Evolutionary conservation across 2,329 filamentous ascomycete genomes (phyloP), one percentile per base, ranked within the genome.

Genomic region (Colletotrichum euphorbiae): DNA sequence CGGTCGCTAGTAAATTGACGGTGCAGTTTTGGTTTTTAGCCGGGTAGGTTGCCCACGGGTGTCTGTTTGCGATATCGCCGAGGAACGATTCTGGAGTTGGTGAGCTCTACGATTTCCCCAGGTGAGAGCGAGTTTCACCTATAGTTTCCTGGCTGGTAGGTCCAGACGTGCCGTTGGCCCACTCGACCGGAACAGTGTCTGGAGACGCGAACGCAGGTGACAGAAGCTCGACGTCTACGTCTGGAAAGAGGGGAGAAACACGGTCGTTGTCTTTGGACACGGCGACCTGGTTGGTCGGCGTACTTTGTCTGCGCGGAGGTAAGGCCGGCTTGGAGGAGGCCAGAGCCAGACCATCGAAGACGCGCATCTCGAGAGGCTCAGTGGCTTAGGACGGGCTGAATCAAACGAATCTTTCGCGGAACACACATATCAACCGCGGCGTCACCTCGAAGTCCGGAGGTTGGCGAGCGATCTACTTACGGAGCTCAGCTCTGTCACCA

Each of bases 131-230:
- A 28, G 21, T 6, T 43, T 15, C 13, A 64, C 54, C 54, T 15
- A 67, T 7, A 3, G 59, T 58, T 2, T 19, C 51, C 70, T 64
- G 75, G 61, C 52, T n/a, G 0, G 75, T 76, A 7, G 75, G 75
- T 1, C 75, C 75, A 11, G 65, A 70, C 0, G 74, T 76, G 13
- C 75, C 75, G 46, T 75, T 74, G 0, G 58, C 36, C 19, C 74
- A 77, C 0, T 68, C 67, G 0, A 58, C 62, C 0, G 75, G 73
- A 2, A 77, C 52, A 1, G 71, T 70, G 9, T 72, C 65, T 0
- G 69, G 63, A 4, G 71, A 52, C 9, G 46, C 45, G 12, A 77
- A 77, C 1, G 75, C 70, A 2, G 75, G 75, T 0, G 74, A 75
- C n/a, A 70, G 58, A 1, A 77, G 67, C 13, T 76, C 45, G 2